Percentiles rank a stretch among this genome's conserved stretches.
These are phyloP conservation scores for Boletus rufocinnamomeus DNA, from an alignment of 768 basidiomycete genomes.

Conservation along the genomic window DNA sequence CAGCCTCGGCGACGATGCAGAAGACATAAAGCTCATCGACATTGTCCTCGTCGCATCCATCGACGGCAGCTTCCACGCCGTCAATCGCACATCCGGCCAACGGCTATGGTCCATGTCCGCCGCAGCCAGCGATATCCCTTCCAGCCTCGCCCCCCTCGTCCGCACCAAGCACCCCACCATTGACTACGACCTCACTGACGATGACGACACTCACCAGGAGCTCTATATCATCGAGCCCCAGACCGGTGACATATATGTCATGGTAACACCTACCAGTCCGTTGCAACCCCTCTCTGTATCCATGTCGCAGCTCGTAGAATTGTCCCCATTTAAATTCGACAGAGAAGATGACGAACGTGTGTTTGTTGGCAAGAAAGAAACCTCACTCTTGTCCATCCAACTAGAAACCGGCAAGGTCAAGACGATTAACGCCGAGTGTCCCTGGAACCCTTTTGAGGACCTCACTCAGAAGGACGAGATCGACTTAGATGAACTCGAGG, in stretches of 20 bases:
- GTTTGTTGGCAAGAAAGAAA: constrained; percentile 92
- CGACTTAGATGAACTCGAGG: constrained; percentile 63
- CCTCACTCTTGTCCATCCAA: constrained; percentile 73
- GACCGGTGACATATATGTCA: constrained; percentile 90
- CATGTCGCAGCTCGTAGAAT: constrained; percentile 89
- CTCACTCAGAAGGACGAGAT: constrained; percentile 43
- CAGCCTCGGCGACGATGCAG: constrained; percentile 16
- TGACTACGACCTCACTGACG: constrained; percentile 58
- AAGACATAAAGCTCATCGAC: constrained; percentile 70
- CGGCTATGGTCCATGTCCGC: constrained; percentile 88
- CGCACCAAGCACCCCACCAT: constrained; percentile 64
- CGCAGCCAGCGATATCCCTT: constrained; percentile 46
- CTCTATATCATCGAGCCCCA: constrained; percentile 95
- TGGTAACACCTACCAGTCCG: constrained; percentile 63
- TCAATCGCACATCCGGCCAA: constrained; percentile 83
- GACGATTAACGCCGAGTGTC: constrained; percentile 75
- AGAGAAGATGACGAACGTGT: constrained; percentile 57
- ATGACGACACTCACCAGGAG: constrained; percentile 57
- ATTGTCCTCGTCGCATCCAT: constrained; percentile 89
- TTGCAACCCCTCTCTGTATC: constrained; percentile 89
- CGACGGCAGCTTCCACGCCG: constrained; percentile 92
- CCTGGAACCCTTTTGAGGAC: constrained; percentile 70
- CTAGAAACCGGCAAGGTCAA: constrained; percentile 80
- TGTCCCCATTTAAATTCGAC: constrained; percentile 79
- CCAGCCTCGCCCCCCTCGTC: constrained; percentile 71